Base-by-base conservation (phyloP, 345 rosid genomes). In the Cardamine chenopodiifolia region DNA sequence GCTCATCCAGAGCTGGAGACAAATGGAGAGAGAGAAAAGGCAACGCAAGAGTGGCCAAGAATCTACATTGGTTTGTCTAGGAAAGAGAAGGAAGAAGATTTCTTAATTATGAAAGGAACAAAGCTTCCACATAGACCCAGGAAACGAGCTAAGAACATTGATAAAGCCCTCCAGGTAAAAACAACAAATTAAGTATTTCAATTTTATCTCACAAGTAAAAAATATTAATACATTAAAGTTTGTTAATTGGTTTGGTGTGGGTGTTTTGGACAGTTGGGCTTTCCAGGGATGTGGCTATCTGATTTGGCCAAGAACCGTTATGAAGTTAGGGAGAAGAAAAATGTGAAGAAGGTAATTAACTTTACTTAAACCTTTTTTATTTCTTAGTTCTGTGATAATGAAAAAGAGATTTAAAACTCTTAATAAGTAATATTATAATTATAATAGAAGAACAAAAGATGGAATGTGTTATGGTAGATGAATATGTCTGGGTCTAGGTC, bases 281-380 rank as follows among this genome's bases (percentile, higher is more conserved):
- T 80, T 70, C 93, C 93, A 64, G 93, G 93, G 82, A 82, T 88
- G 90, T 88, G 87, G 87, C 74, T 88, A 7, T 70, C 93, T 31
- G 89, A 86, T 71, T 82, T 88, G 78, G 80, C 90, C 23, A 88
- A 83, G 86, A 81, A 79, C 71, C 78, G 93, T 67, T 88, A 88
- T 65, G 93, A 88, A 54, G 93, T 88, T 72, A 81, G 89, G 70
- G 93, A 88, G 86, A 88, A 86, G 93, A 88, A 88, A 72, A 73
- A 82, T 74, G 88, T 75, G 34, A 86, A 85, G 86, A 88, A 88
- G 93, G 93, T 88, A 80, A 19, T 18, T 49, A 49, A 18, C 19
- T 55, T 25, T 20, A 13, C 45, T 20, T 14, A 76, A 52, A 1
- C 26, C 18, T 65, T 60, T 53, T 17, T 64, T 48, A 8, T 17